phyloP scores from a whole-genome alignment of 345 rosid genomes.

The Moringa oleifera region DNA sequence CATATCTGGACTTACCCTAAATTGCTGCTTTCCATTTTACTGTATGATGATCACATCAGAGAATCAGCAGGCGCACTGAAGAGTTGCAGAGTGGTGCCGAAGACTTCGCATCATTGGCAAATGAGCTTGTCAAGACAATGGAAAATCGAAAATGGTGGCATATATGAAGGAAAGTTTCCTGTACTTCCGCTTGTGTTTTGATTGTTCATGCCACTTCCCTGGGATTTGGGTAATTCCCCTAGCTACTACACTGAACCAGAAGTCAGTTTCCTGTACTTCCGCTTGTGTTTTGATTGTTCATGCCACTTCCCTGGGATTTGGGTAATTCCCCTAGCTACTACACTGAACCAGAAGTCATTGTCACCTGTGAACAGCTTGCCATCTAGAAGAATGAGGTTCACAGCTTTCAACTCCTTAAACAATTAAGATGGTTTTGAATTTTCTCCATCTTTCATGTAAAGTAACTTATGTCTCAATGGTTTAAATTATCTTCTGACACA shows the following conservation, averaged over 20 bases:
- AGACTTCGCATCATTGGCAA: constrained; percentile 54
- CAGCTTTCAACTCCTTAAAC: no score
- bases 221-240: background rate
- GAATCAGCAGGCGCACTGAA: constrained; percentile 42
- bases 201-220: background rate
- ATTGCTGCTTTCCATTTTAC: background rate
- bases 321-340: background rate
- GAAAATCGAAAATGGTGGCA: constrained; percentile 77
- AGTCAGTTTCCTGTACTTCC: background rate
- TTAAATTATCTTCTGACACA: no score
- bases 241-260: no score
- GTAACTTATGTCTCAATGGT: no score
- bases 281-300: background rate
- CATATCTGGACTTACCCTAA: constrained; percentile 6
- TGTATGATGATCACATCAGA: constrained; percentile 25
- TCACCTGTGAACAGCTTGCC: background rate
- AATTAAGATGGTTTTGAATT: no score
- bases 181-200: background rate
- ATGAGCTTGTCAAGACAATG: constrained; percentile 64
- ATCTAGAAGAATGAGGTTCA: no score
- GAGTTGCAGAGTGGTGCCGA: constrained; percentile 63
- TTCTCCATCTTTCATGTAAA: no score
- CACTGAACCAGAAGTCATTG: background rate
- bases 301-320: background rate
- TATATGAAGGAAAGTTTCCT: constrained; percentile 16